These are phyloP conservation scores for Musa balbisiana DNA, from an alignment of 202 grass and related monocot genomes.

Conservation along the genomic window DNA sequence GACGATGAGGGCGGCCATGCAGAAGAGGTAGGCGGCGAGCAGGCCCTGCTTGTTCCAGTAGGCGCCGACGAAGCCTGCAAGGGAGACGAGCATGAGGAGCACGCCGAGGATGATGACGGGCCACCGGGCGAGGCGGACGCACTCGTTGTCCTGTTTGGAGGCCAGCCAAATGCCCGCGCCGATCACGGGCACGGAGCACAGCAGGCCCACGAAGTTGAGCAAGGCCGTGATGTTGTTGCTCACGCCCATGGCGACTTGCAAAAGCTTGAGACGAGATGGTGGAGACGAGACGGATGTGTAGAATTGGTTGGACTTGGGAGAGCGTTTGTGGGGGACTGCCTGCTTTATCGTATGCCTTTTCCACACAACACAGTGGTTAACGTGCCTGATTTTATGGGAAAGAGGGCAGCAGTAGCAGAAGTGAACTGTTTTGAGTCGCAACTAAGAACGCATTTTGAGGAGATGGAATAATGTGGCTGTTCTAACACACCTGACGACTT, in stretches of 20 bases:
- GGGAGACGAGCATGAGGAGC: conserved; percentile 49
- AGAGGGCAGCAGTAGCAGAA: too few relatives aligned
- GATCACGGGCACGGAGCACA: conserved; percentile 65
- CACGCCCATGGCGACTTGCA: conserved; percentile 37
- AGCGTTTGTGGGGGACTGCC: background rate
- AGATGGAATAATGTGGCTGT: too few relatives aligned
- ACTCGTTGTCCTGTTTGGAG: conserved; percentile 48
- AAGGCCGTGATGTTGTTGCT: conserved; percentile 87
- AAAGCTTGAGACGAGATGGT: background rate
- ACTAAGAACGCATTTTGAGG: too few relatives aligned
- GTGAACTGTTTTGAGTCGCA: too few relatives aligned
- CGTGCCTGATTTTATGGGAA: too few relatives aligned
- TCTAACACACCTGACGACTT: too few relatives aligned
- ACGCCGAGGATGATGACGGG: conserved; percentile 50
- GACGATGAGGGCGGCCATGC: conserved; percentile 58
- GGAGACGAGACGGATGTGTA: background rate
- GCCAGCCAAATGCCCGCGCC: conserved; percentile 61
- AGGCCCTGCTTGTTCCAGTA: conserved; percentile 57
- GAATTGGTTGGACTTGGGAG: background rate
- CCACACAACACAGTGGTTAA: background rate
- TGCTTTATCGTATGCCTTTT: background rate
- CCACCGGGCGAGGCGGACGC: conserved; percentile 52
- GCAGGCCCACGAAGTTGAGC: conserved; percentile 56
- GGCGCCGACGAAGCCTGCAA: conserved; percentile 49
- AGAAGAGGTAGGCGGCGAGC: conserved; percentile 73